Percentiles rank a stretch among this genome's conserved stretches.
phyloP scores from a whole-genome alignment of 2,329 filamentous ascomycete genomes.

The Arachnomyces sp. region DNA sequence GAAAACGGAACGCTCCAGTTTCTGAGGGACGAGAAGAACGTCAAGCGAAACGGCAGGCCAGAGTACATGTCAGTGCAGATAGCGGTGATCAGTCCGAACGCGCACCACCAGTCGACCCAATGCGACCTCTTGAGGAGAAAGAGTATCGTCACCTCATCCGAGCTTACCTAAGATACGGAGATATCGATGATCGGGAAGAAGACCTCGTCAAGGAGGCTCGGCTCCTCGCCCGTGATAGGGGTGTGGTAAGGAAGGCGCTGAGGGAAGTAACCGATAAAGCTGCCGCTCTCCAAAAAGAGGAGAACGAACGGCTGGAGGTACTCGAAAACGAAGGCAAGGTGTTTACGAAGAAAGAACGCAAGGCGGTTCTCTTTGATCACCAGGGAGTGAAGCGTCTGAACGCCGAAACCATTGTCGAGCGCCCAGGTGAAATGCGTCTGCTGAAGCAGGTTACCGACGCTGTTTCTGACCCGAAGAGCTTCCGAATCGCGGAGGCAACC shows the following conservation, averaged over 20 bases:
- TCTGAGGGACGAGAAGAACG: slow-evolving; percentile 53
- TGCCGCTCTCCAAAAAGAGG: slow-evolving; percentile 64
- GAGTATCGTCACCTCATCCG: slow-evolving; percentile 88
- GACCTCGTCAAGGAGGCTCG: slow-evolving; percentile 85
- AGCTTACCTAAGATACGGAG: slow-evolving; percentile 84
- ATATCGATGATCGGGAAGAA: slow-evolving; percentile 77
- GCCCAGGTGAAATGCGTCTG: slow-evolving; percentile 80
- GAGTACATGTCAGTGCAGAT: slow-evolving; percentile 55
- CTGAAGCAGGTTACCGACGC: slow-evolving; percentile 65
- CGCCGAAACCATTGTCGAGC: slow-evolving; percentile 87
- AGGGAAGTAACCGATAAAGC: slow-evolving; percentile 70
- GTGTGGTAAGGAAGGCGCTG: slow-evolving; percentile 69
- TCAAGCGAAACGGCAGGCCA: slow-evolving; percentile 62
- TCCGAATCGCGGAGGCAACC: slow-evolving; percentile 82
- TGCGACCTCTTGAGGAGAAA: slow-evolving; percentile 82
- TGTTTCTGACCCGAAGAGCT: slow-evolving; percentile 63
- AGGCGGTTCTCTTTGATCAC: slow-evolving; percentile 92
- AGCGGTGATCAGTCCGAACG: slow-evolving; percentile 68
- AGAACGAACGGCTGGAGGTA: slow-evolving; percentile 54
- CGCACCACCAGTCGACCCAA: slow-evolving; percentile 62
- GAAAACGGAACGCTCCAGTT: slow-evolving; percentile 58
- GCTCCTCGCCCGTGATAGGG: slow-evolving; percentile 70
- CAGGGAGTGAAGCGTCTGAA: slow-evolving; percentile 91
- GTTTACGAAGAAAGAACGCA: slow-evolving; percentile 93
- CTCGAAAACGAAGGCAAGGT: slow-evolving; percentile 69